These are phyloP conservation scores for Boechera retrofracta DNA, from an alignment of 345 rosid genomes.

Conservation along the genomic window DNA sequence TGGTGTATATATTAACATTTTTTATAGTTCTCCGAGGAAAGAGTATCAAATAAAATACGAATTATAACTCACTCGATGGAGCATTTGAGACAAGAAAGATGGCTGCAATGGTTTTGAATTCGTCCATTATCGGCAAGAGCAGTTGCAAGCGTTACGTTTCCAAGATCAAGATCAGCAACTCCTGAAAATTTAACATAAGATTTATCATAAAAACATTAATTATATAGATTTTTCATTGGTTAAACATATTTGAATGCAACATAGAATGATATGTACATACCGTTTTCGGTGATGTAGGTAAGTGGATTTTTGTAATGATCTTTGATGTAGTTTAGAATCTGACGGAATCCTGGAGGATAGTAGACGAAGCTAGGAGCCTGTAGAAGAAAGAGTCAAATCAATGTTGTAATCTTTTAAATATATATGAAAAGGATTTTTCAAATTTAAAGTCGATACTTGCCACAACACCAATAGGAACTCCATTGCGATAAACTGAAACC, in stretches of 20 bases:
- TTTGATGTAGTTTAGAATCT: constrained; percentile 34
- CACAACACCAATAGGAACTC: constrained; percentile 35
- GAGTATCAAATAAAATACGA: not conserved
- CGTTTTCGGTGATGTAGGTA: constrained; percentile 44
- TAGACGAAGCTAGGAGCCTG: constrained; percentile 30
- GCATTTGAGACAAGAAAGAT: constrained; percentile 41
- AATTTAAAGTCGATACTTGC: not conserved
- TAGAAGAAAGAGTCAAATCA: not conserved
- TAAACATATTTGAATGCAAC: not conserved
- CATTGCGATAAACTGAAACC: constrained; percentile 17
- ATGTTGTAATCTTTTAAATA: too few relatives aligned
- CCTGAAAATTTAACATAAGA: constrained; percentile 15
- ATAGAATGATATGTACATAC: constrained; percentile 4
- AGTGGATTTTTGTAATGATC: constrained; percentile 34
- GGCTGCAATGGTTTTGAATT: constrained; percentile 37
- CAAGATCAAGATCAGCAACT: constrained; percentile 30
- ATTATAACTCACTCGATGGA: constrained; percentile 33
- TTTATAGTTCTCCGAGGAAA: not conserved
- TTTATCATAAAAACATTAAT: too few relatives aligned
- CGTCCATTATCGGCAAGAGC: constrained; percentile 38
- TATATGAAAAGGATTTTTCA: too few relatives aligned
- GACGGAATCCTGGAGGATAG: constrained; percentile 39
- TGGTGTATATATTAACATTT: not conserved
- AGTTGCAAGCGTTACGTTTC: constrained; percentile 15
- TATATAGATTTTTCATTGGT: not conserved